Evolutionary conservation across 2,329 filamentous ascomycete species (phyloP).

Genomic region (Pyricularia grisea): DNA sequence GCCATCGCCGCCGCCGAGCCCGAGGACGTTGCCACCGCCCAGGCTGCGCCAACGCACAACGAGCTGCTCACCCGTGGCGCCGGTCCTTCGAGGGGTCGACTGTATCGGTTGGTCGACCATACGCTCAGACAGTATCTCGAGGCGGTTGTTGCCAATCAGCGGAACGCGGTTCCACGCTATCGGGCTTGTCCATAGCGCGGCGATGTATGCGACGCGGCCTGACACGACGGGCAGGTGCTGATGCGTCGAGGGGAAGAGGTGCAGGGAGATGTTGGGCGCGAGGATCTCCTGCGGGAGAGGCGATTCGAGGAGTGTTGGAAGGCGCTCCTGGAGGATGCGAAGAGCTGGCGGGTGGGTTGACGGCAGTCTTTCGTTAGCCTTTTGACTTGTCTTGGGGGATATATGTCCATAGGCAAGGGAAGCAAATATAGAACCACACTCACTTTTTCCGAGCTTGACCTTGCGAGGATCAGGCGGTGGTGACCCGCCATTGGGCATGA

Average conservation of each 20-base stretch:
- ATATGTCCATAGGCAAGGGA: background rate
- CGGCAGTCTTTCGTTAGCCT: background rate
- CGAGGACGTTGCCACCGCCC: conserved; percentile 28
- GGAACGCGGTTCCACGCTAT: conserved; percentile 93
- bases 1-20: conserved; percentile 27
- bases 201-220: conserved; percentile 81
- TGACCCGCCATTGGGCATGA: conserved; percentile 9
- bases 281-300: conserved; percentile 68
- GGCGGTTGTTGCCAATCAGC: conserved; percentile 78
- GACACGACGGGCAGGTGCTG: conserved; percentile 87
- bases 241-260: conserved; percentile 68
- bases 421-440: conserved; percentile 15
- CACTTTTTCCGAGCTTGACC: conserved; percentile 54
- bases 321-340: conserved; percentile 53
- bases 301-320: conserved; percentile 58
- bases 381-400: background rate
- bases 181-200: conserved; percentile 90
- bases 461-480: conserved; percentile 40
- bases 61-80: conserved; percentile 64
- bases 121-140: conserved; percentile 82
- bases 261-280: conserved; percentile 61
- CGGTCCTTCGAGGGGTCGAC: conserved; percentile 26
- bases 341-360: conserved; percentile 39
- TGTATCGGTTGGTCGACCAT: conserved; percentile 50
- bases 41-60: conserved; percentile 82